Evolutionary conservation across 306 rosid genomes (phyloP), one percentile per base, ranked within the genome.

Genomic region (Cajanus cajan): DNA sequence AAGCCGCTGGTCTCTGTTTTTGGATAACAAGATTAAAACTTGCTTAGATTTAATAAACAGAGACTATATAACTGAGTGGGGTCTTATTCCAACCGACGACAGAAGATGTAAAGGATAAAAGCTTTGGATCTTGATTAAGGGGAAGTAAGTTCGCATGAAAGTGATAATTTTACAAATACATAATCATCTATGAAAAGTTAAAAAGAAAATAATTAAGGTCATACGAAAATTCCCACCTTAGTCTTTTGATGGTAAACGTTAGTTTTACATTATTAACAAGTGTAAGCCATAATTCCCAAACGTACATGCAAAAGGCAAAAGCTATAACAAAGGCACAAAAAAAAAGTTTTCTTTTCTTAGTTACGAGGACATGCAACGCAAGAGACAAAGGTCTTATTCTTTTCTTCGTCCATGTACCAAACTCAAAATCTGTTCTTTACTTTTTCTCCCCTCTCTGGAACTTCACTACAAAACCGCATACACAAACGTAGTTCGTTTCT

Each of bases 391-490:
- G 10, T 61, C 41, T 80, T 85, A 90, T 92, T 91, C 98, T 64
- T 94, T 90, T 61, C 96, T 85, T 91, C 78, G 37, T 48, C 28
- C 86, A 77, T 80, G 84, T 61, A 90, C 79, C 78, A 84, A 76
- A 71, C 87, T 77, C 76, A 70, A 87, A 79, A 68, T 79, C 85
- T 75, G 71, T 81, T 73, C 62, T 41, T 58, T 59, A 8, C 6
- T 3, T 13, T n/a, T 24, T 24, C 34, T 16, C 45, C 55, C 15
- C 65, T 48, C 66, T 68, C 31, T 51, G 65, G 86, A 72, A 76
- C 64, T 52, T 80, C 61, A 83, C 78, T 72, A 68, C 89, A 67
- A 50, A 72, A 50, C 16, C 61, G 50, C 43, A 24, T 8, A 62
- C 66, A 36, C 69, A 37, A 51, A 0, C 47, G n/a, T 33, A 47